phyloP scores from a whole-genome alignment of 1,284 basidiomycete genomes.

The Apiotrichum laibachii region DNA sequence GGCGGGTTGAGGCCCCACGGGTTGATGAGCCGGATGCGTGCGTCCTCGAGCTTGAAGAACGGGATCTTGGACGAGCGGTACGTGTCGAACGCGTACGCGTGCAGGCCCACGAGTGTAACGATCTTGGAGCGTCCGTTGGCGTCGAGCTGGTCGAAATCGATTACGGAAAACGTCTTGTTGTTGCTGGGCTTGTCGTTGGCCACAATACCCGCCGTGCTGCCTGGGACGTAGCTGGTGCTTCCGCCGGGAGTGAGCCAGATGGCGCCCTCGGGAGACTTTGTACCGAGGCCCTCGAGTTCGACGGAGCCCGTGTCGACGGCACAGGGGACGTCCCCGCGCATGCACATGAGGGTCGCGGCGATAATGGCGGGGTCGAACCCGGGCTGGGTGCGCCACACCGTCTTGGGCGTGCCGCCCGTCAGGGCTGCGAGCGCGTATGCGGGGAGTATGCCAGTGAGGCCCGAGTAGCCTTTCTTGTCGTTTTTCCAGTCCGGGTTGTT shows the following conservation, averaged over 20 bases:
- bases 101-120: conserved; percentile 2
- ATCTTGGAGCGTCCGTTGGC: neutral
- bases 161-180: conserved; percentile 2
- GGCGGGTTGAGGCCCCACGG: conserved; percentile 22
- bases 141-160: conserved; percentile 7
- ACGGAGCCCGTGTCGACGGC: conserved; percentile 5
- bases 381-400: neutral
- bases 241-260: neutral
- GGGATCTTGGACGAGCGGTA: neutral
- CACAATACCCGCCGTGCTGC: neutral
- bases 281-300: conserved; percentile 1
- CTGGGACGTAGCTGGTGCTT: neutral
- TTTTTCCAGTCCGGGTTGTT: conserved; percentile 1
- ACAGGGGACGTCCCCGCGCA: conserved; percentile 8
- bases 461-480: conserved; percentile 7
- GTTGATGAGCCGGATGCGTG: conserved; percentile 9
- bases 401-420: conserved; percentile 4
- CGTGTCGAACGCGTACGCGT: conserved; percentile 19
- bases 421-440: conserved; percentile 4
- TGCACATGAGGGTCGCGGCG: conserved; percentile 1
- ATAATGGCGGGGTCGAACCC: conserved; percentile 1
- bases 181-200: conserved; percentile 6
- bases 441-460: conserved; percentile 3
- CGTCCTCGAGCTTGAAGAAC: neutral
- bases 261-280: neutral